Conservation (phyloP, 73 alveolate species). For the Stentor roeselii region DNA sequence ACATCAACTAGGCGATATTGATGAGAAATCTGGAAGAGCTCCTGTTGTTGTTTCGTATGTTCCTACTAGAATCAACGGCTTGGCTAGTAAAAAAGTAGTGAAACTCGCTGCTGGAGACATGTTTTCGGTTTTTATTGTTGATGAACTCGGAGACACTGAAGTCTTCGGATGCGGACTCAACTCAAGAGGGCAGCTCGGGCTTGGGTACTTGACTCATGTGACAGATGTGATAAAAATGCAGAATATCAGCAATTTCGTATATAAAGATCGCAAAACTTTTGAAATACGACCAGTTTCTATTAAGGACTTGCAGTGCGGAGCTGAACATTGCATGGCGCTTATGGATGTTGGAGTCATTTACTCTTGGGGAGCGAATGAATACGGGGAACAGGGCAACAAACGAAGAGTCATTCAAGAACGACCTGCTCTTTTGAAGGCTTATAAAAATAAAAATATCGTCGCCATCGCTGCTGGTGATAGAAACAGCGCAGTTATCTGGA, state of each 20-base stretch:
- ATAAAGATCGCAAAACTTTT: conserved; percentile 33
- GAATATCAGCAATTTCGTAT: conserved; percentile 67
- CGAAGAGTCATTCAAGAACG: conserved; percentile 58
- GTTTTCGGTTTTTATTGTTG: conserved; percentile 58
- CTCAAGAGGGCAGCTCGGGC: conserved; percentile 76
- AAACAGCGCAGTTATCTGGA: neutral
- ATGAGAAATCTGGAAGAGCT: conserved; percentile 51
- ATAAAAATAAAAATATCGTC: neutral
- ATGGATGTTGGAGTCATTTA: conserved; percentile 78
- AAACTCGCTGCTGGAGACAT: conserved; percentile 80
- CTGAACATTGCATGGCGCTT: conserved; percentile 61
- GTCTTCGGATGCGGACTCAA: conserved; percentile 74
- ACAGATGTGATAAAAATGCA: conserved; percentile 55
- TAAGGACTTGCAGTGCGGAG: conserved; percentile 62
- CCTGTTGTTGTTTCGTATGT: conserved; percentile 61
- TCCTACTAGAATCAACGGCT: conserved; percentile 45
- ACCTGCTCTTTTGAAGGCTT: conserved; percentile 33
- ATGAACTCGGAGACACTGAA: conserved; percentile 45
- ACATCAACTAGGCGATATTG: conserved; percentile 54
- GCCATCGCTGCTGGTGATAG: neutral
- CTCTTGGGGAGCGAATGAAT: conserved; percentile 89
- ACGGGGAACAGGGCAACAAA: conserved; percentile 78
- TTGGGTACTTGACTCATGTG: conserved; percentile 65
- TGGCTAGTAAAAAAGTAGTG: conserved; percentile 43
- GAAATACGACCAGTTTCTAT: conserved; percentile 49